Base-by-base conservation (phyloP, 2,329 filamentous ascomycete genomes). In the Ambrosiella xylebori region DNA sequence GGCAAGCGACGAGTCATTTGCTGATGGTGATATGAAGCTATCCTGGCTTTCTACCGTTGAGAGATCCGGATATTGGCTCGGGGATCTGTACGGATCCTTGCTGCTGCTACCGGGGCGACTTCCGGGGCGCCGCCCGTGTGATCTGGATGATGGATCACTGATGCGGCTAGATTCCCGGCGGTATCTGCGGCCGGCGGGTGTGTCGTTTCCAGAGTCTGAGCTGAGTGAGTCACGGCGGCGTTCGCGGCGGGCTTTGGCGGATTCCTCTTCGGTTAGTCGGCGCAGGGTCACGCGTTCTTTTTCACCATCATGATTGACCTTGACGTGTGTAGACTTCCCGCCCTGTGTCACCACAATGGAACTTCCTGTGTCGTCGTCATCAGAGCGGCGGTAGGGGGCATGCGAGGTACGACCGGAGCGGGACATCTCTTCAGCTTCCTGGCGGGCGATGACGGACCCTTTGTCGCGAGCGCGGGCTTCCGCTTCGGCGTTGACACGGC, bases 231-330 rank as follows among this genome's bases (percentile, higher is more conserved):
- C 71, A 55, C 78, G 70, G 50, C 71, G 66, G 3, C 67, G 69
- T 37, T 71, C 71, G 17, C 38, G 56, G 11, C 59, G 56, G 12
- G 40, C 55, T 8, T 17, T 36, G 39, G 72, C 71, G 2, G 76
- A 73, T 65, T 84, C 81, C 61, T 80, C 76, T 35, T 82, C 79
- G 0, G 81, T 82, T 27, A 84, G 68, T 40, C 78, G 73, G 41
- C 80, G 75, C 47, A 84, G 69, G 12, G 80, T 84, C 59, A 84
- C 75, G 62, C 73, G 74, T 63, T 84, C 79, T 62, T 81, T 77
- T 62, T 81, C 59, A 8, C 35, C 19, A 13, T 60, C 76, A 52
- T 82, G 72, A 64, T 77, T 78, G 58, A 83, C 69, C 36, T 58
- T 54, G 59, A 83, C 75, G 64, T 77, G 79, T 38, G 80, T 72